phyloP scores from a whole-genome alignment of 176 grass and related monocot species.

The Poa annua region DNA sequence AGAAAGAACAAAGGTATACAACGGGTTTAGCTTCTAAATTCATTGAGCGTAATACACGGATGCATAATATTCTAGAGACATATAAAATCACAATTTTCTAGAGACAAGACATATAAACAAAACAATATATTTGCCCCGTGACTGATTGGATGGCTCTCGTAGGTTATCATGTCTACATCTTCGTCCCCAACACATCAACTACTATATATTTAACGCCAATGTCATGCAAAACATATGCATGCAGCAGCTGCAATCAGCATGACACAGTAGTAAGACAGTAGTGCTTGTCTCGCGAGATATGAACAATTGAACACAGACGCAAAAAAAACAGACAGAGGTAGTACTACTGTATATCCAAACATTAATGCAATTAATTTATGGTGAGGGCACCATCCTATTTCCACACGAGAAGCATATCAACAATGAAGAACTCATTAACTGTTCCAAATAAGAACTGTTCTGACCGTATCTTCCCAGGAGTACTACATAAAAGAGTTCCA shows the following conservation, averaged over 20 bases:
- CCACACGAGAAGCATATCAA: conserved; percentile 2
- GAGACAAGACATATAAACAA: no score
- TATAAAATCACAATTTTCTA: no score
- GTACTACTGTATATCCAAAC: background rate
- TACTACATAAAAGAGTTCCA: background rate
- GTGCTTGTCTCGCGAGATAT: background rate
- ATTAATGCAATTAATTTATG: background rate
- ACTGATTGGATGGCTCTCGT: background rate
- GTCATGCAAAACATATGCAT: conserved; percentile 43
- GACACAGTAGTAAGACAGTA: conserved; percentile 28
- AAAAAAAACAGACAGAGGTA: background rate
- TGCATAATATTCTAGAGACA: background rate
- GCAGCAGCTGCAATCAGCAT: background rate
- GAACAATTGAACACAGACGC: background rate
- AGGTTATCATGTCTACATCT: conserved; percentile 31
- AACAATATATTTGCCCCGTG: background rate
- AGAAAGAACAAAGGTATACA: background rate
- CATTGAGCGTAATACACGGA: background rate
- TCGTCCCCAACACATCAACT: conserved; percentile 13
- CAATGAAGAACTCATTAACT: background rate
- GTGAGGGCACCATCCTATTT: background rate
- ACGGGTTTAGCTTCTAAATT: background rate
- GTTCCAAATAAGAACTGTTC: background rate
- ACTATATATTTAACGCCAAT: background rate
- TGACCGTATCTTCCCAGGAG: background rate